phyloP scores from a whole-genome alignment of 108 stramenopile genomes.

The Seminavis robusta region DNA sequence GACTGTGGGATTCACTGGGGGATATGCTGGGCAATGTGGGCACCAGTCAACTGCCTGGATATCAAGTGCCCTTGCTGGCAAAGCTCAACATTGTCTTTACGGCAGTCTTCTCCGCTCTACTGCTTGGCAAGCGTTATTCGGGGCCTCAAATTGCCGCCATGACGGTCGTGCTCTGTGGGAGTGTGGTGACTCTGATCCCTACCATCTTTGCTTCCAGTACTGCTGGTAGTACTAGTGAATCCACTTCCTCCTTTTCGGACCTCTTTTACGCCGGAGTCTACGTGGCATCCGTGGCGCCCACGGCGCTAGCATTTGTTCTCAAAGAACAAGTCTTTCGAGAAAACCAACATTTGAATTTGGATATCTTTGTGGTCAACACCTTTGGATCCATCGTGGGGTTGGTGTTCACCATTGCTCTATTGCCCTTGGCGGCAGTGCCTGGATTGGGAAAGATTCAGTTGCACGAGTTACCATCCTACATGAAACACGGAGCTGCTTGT shows the following conservation, averaged over 20 bases:
- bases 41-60: slow-evolving; percentile 7
- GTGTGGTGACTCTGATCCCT: slow-evolving; percentile 3
- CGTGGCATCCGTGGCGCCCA: slow-evolving; percentile 9
- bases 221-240: neutral
- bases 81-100: slow-evolving; percentile 18
- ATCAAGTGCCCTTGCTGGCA: slow-evolving; percentile 9
- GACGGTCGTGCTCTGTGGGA: slow-evolving; percentile 6
- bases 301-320: slow-evolving; percentile 11
- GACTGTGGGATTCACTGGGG: slow-evolving; percentile 8
- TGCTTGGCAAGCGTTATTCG: neutral
- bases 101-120: slow-evolving; percentile 2
- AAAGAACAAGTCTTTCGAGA: slow-evolving; percentile 17
- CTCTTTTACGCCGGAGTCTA: slow-evolving; percentile 6
- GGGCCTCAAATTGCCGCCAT: slow-evolving; percentile 1
- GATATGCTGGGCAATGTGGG: slow-evolving; percentile 14
- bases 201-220: neutral
- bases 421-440: slow-evolving; percentile 7
- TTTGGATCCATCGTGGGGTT: slow-evolving; percentile 2
- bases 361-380: slow-evolving; percentile 17
- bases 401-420: neutral
- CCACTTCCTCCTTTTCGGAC: neutral
- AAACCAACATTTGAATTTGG: slow-evolving; percentile 5
- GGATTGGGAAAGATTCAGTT: slow-evolving; percentile 8
- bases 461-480: neutral
- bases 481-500: neutral